Base-by-base conservation (phyloP, 23 red algal species). In the Gracilariopsis chorda region DNA sequence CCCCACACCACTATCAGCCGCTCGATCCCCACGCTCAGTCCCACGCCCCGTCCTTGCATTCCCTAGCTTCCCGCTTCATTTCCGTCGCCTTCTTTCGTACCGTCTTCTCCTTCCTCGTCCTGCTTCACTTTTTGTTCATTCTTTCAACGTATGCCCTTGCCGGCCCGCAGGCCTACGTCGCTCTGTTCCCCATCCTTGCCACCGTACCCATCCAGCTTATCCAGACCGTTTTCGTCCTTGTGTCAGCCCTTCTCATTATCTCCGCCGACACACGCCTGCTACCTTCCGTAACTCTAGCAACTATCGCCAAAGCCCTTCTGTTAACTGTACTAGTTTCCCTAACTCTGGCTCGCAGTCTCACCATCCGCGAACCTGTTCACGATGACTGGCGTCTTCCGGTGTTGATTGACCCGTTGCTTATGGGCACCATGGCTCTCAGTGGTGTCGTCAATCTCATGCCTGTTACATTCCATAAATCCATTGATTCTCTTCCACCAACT, bases 391-490 rank as follows among this genome's bases (percentile, higher is more conserved):
- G 45, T n/a, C 62, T 39, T 19, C 35, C 62, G 34, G 74, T 33
- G 7, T 13, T 88, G 28, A 30, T 88, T 10, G 95, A 94, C 36
- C 92, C 95, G 0, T 91, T 98, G 53, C 84, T 98, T 16, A 86
- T 98, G 81, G 95, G 95, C 34, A 98, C 95, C 43, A 62, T 98
- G 25, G 91, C 95, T 41, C 84, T 98, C 25, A 89, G 82, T n/a
- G 92, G 95, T 28, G 68, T 98, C 65, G 71, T 86, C 61, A 98
- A 92, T 49, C 59, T 98, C 61, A 94, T 98, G 91, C 95, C 95
- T 49, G 90, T 94, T 32, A 90, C 85, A 36, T 98, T 87, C 46
- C 86, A 92, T 10, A 80, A 52, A 19, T 90, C 71, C 51, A 30
- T 90, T 8, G 74, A 90, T 57, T 46, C 71, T 4, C 20, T 47